Evolutionary conservation across 176 grass and related monocot genomes (phyloP).

Genomic region (Metroxylon sagu): DNA sequence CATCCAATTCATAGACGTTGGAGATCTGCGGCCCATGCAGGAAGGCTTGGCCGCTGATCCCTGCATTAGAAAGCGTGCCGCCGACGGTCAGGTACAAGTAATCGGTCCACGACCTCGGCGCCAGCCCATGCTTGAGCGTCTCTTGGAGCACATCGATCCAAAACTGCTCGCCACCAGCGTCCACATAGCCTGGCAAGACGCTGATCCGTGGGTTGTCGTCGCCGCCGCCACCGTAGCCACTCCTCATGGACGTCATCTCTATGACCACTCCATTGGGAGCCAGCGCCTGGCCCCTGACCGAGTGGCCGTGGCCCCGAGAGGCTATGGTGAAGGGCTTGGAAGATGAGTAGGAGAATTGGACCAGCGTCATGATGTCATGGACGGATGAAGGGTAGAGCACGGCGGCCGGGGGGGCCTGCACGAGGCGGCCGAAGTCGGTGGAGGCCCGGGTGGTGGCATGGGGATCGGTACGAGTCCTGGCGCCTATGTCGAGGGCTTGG

Average conservation of each 20-base stretch:
- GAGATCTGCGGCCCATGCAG: conserved; percentile 11
- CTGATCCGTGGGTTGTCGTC: background rate
- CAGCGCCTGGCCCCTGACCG: conserved; percentile 7
- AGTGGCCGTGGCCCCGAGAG: conserved; percentile 13
- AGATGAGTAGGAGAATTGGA: conserved; percentile 20
- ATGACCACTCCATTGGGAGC: conserved; percentile 3
- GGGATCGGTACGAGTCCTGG: conserved; percentile 10
- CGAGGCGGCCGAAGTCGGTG: conserved; percentile 39
- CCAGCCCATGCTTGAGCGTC: conserved; percentile 1
- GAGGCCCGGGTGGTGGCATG: background rate
- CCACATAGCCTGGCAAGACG: conserved; percentile 1
- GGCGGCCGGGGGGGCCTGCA: conserved; percentile 1
- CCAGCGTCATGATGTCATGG: conserved; percentile 41
- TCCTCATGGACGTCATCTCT: conserved; percentile 12
- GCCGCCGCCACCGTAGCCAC: too few species aligned
- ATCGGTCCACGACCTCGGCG: conserved; percentile 9
- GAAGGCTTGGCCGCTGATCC: conserved; percentile 20
- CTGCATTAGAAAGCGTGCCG: conserved; percentile 17
- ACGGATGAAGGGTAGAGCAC: conserved; percentile 6
- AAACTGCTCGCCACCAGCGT: conserved; percentile 16
- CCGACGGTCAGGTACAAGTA: conserved; percentile 24
- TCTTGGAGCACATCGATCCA: conserved; percentile 12
- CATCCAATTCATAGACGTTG: conserved; percentile 22
- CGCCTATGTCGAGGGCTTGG: conserved; percentile 5
- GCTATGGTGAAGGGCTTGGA: background rate